Evolutionary conservation across 768 basidiomycete genomes (phyloP), one percentile per base, ranked within the genome.

Genomic region (Pleurotus pulmonarius): DNA sequence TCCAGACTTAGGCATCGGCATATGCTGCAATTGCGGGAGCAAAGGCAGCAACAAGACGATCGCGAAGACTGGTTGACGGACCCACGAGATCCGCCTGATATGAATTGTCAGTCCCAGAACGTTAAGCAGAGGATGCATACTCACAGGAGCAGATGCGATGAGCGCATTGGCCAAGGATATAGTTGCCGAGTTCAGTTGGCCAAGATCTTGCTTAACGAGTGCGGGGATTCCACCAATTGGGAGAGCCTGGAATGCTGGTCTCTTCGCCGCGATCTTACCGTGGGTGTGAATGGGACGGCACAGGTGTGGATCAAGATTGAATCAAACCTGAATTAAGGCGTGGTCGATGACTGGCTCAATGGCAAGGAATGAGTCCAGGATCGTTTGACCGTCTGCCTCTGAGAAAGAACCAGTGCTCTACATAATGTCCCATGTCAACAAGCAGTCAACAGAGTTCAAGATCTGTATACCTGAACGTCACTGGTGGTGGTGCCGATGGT

Each of bases 11-110:
- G 13, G 24, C 46, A 25, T 16, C 24, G 3, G 65, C 55, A 41
- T 68, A 71, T 0, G 68, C 69, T 37, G 67, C 65, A 55, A 69
- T 64, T 4, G 68, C 69, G 29, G 48, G 60, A 3, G 61, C 62
- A 41, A 69, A 66, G 15, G 66, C 69, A 34, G 61, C 59, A 41
- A 64, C 60, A 39, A 71, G 58, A 15, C 49, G 40, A 39, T 59
- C 45, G 26, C 59, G 62, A 26, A 71, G 46, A 2, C 61, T 26
- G 16, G 55, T 62, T 7, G 67, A 65, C 18, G 63, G 46, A 0
- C 39, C 18, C 8, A 61, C 29, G 13, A 71, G 59, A 38, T 64
- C 61, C 13, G 62, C 11, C 70, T 69, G 20, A 20, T 20, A 18
- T 13, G 16, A 29, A 55, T 16, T 13, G 26, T 16, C 15, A 16